phyloP scores from a whole-genome alignment of 495 filamentous ascomycete genomes.

The Antarctomyces pellizariae region DNA sequence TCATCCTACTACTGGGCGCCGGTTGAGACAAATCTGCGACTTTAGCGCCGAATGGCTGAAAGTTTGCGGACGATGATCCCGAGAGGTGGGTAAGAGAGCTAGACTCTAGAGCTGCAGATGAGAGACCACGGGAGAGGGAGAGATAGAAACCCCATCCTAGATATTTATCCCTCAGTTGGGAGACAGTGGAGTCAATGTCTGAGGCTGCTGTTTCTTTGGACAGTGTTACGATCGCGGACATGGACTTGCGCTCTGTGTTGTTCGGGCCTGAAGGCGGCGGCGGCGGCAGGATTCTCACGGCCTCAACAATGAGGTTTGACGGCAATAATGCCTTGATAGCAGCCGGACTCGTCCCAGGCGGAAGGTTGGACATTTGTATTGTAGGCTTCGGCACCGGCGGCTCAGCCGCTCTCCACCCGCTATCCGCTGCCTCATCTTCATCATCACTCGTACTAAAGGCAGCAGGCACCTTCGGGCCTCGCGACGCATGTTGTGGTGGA shows the following conservation, averaged over 20 bases:
- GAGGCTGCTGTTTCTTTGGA: conserved; percentile 63
- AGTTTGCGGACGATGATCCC: conserved; percentile 24
- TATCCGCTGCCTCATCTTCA: conserved; percentile 19
- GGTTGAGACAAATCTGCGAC: conserved; percentile 20
- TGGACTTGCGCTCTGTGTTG: conserved; percentile 47
- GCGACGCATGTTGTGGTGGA: no score
- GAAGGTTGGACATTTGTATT: conserved; percentile 40
- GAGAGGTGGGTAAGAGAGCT: conserved; percentile 26
- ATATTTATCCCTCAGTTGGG: conserved; percentile 60
- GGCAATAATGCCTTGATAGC: conserved; percentile 55
- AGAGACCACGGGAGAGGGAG: conserved; percentile 57
- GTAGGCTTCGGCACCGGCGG: conserved; percentile 69
- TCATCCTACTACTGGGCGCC: conserved; percentile 18
- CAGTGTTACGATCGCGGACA: conserved; percentile 64
- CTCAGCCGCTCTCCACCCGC: conserved; percentile 17
- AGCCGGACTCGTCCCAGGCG: conserved; percentile 41
- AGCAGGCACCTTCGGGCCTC: no score
- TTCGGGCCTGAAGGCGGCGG: conserved; percentile 21
- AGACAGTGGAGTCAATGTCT: conserved; percentile 67
- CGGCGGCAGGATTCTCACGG: conserved; percentile 48
- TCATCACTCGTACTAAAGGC: conserved; percentile 28
- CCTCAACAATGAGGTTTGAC: conserved; percentile 43
- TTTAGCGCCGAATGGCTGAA: conserved; percentile 71
- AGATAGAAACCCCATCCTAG: conserved; percentile 75
- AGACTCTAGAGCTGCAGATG: conserved; percentile 51